A percentile compares a stretch with the other conserved stretches of the same genome.
These are phyloP conservation scores for Cornus suecica DNA, from an alignment of 148 eudicot species.

Conservation along the genomic window DNA sequence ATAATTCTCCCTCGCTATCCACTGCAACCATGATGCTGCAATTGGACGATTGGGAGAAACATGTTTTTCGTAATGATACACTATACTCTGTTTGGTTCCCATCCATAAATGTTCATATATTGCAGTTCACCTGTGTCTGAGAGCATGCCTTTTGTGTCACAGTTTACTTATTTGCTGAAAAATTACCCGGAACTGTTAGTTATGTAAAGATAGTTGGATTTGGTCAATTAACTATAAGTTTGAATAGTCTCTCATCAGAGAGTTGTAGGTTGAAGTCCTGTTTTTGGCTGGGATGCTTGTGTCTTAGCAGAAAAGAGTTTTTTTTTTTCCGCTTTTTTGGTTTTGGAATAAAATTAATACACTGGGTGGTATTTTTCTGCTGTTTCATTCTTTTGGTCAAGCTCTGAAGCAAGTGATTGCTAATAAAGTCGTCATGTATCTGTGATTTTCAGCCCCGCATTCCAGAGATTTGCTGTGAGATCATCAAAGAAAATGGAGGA, in stretches of 20 bases:
- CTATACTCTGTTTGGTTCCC: background rate
- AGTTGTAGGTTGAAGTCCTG: no score
- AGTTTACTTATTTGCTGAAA: no score
- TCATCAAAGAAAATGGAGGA: conserved; percentile 60
- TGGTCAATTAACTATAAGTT: no score
- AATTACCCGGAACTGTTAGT: no score
- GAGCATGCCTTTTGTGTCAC: no score
- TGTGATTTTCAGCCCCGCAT: conserved; percentile 48
- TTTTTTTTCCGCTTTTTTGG: background rate
- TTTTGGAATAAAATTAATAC: background rate
- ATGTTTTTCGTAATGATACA: background rate
- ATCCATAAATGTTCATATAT: no score
- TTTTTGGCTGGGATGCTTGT: no score
- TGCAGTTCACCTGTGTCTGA: no score
- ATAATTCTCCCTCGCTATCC: background rate
- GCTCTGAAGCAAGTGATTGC: background rate
- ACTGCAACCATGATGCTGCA: background rate
- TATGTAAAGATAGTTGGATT: no score
- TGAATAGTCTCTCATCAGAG: no score
- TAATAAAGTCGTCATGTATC: background rate
- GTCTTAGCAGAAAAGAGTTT: no score
- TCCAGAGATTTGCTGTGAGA: conserved; percentile 85
- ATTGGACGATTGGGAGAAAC: background rate
- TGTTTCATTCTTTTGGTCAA: background rate
- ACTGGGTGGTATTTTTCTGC: no score